Evolutionary conservation across 176 grass and related monocot species (phyloP), one percentile per base, ranked within the genome.

Genomic region (Pontederia crassipes): DNA sequence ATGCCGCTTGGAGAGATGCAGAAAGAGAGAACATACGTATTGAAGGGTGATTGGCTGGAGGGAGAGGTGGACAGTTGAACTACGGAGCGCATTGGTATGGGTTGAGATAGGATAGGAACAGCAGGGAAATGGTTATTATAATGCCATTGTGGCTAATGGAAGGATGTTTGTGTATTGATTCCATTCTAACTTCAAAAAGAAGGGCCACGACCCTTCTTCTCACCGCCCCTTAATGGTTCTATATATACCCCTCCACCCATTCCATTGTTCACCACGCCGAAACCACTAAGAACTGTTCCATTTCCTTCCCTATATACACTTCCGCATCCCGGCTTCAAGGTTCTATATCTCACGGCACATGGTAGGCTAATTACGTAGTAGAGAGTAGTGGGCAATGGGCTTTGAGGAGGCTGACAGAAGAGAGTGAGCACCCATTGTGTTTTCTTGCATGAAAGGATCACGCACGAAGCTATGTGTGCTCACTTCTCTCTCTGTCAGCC

Each of bases 401-500:
- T 56, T 56, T 56, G 54, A 17, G 58, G 58, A 60, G 28, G 58
- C 0, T 60, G 58, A 60, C 58, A 60, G 58, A 60, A 60, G 58
- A 60, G 58, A 60, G 58, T 60, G 58, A 60, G 58, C 58, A 60
- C 58, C 9, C 58, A 60, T 60, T 27, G 58, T 60, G 58, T 27
- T 60, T 60, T 60, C 58, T 29, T 60, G 58, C 58, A 60, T 60
- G 58, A 11, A 29, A 12, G 24, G 28, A 20, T 32, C 58, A 60
- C 32, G 58, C 58, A 32, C 13, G 58, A 60, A 45, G 58, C 58
- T 60, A 60, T 60, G 58, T 32, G 58, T 60, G 58, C 58, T 60
- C 58, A 60, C 58, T 60, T 60, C 58, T 60, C 58, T 60, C 9
- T 35, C 58, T 60, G 58, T 60, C 58, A 60, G 27, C 58, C 58